Evolutionary conservation across 2,329 filamentous ascomycete genomes (phyloP), one percentile per base, ranked within the genome.

Genomic region (Remersonia thermophila): DNA sequence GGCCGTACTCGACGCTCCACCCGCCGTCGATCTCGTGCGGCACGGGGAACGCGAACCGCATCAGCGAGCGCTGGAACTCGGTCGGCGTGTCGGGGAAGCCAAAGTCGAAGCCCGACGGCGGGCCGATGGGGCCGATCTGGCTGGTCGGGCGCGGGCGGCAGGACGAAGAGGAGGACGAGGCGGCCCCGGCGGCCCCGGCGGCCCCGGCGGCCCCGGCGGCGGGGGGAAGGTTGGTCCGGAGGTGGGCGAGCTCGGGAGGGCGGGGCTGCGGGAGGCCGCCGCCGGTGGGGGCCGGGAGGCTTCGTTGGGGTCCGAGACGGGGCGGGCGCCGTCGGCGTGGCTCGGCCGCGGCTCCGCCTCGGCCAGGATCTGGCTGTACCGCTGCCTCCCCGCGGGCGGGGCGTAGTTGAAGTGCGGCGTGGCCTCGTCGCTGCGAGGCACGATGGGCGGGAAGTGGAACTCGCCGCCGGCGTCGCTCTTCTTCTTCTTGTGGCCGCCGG

Each of bases 1-100:
- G 75, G 13, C 86, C 86, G 57, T 95, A 95, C 59, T 95, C 87
- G 11, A 91, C 85, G 45, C 74, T 82, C 85, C 89, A 94, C 37
- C 86, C 83, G 46, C 84, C 80, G 46, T 78, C 73, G 40, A 77
- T 77, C 58, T 77, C 69, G 50, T 75, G 69, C 23, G 72, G 70
- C 26, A 76, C 63, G 0, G 87, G 73, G 55, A 93, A 93, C 1
- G 86, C 86, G 53, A 91, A 94, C 12, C 85, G 81, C 77, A 93
- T 89, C 33, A 93, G 64, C 48, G 76, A 85, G 66, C 87, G 89
- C 53, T 93, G 85, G 58, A 93, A 84, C 49, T 87, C 79, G 1
- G 83, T 87, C 7, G 86, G 85, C 17, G 84, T 87, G 41, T 76
- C 73, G 1, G 83, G 80, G 58, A 93, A 93, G 13, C 85, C 84